These are phyloP conservation scores for Trichophyton benhamiae DNA, from an alignment of 2,329 filamentous ascomycete genomes.

Conservation along the genomic window DNA sequence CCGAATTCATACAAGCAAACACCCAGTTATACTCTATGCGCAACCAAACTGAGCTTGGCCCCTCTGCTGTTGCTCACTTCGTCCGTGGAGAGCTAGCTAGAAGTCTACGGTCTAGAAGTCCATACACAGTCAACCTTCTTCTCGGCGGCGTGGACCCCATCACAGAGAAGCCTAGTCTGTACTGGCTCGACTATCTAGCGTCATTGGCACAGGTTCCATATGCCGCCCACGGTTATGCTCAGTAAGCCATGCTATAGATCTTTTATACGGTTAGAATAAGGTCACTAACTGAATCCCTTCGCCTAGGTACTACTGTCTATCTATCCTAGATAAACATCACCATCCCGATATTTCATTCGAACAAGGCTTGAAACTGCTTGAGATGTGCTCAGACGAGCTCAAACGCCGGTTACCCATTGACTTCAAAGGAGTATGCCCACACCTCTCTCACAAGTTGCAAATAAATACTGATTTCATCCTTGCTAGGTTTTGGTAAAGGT, in stretches of 20 bases:
- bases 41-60: constrained; percentile 84
- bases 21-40: constrained; percentile 97
- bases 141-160: constrained; percentile 89
- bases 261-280: background rate
- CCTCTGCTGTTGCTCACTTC: constrained; percentile 79
- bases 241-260: constrained; percentile 45
- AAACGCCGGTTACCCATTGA: constrained; percentile 95
- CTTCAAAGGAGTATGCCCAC: constrained; percentile 73
- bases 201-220: constrained; percentile 80
- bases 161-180: constrained; percentile 77
- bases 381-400: constrained; percentile 91
- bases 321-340: constrained; percentile 96
- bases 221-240: constrained; percentile 93
- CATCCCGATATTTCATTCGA: constrained; percentile 84
- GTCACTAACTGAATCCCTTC: background rate
- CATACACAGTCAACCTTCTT: constrained; percentile 93
- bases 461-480: background rate
- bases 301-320: constrained; percentile 84
- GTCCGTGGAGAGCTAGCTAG: constrained; percentile 86
- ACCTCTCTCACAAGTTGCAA: background rate
- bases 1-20: constrained; percentile 98
- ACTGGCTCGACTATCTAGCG: constrained; percentile 96
- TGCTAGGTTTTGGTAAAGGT: constrained; percentile 58
- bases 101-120: constrained; percentile 79
- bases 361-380: constrained; percentile 81